A percentile compares a stretch with the other conserved stretches of the same genome.
Conservation (phyloP, 768 basidiomycete species). For the Pleurotus pulmonarius region DNA sequence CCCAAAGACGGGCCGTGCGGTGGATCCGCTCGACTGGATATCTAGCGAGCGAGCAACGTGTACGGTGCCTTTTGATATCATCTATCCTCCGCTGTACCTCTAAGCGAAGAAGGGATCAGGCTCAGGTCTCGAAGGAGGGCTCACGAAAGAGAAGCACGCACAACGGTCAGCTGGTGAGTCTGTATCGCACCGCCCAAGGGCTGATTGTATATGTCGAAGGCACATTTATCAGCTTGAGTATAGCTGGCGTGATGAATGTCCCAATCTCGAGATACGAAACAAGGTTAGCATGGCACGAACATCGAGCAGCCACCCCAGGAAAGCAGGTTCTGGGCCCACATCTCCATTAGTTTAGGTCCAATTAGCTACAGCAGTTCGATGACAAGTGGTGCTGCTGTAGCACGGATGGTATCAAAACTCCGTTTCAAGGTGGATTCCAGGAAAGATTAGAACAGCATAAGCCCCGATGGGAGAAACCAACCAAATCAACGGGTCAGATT, state of each 20-base stretch:
- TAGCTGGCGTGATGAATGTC: not conserved
- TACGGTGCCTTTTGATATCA: not conserved
- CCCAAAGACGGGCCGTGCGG: not conserved
- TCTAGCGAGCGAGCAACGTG: not conserved
- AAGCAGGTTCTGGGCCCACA: conserved; percentile 1
- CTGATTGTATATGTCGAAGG: not conserved
- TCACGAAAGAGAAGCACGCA: not conserved
- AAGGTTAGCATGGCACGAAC: not conserved
- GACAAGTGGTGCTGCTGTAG: too few species aligned
- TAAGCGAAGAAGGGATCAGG: not conserved
- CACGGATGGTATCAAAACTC: not conserved
- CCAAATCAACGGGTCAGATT: not conserved
- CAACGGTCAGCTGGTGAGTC: not conserved
- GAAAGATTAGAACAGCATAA: not conserved
- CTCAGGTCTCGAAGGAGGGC: not conserved
- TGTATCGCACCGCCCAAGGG: not conserved
- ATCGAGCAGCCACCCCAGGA: not conserved
- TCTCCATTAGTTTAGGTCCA: not conserved
- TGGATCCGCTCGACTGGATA: not conserved
- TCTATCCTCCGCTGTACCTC: not conserved
- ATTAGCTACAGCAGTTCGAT: too few species aligned
- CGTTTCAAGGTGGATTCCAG: not conserved
- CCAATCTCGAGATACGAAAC: not conserved
- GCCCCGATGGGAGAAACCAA: conserved; percentile 4
- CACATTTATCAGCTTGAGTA: not conserved